These are phyloP conservation scores for Magnusiomyces ingens DNA, from an alignment of 1,139 yeast genomes.

Conservation along the genomic window DNA sequence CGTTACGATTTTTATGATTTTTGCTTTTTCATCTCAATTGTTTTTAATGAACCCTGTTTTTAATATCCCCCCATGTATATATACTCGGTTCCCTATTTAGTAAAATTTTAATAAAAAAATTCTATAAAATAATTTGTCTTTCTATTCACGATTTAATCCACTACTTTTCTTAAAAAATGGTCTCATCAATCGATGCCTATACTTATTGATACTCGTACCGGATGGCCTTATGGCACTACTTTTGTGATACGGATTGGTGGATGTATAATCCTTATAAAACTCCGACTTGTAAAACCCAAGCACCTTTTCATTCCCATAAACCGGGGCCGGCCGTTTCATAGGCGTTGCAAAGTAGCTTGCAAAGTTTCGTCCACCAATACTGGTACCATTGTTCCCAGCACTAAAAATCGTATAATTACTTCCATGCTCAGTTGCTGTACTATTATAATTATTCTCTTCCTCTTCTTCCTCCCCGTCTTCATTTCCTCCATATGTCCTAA, in stretches of 20 bases:
- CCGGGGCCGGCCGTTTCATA: background rate
- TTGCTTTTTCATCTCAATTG: too few relatives aligned
- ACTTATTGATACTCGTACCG: too few relatives aligned
- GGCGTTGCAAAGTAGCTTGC: background rate
- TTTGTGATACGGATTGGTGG: background rate
- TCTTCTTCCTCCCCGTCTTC: background rate
- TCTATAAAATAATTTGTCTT: too few relatives aligned
- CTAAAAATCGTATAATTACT: background rate
- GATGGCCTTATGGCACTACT: too few relatives aligned
- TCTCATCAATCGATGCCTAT: too few relatives aligned
- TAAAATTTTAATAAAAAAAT: too few relatives aligned
- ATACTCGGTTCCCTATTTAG: too few relatives aligned
- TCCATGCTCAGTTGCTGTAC: background rate
- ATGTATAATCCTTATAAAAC: background rate
- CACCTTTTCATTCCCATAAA: background rate
- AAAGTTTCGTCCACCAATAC: background rate
- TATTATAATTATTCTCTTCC: background rate
- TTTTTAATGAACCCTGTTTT: too few relatives aligned
- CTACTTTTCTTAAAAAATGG: too few relatives aligned
- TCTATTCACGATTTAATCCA: too few relatives aligned
- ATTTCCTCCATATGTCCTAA: background rate
- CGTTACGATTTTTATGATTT: too few relatives aligned
- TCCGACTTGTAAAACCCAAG: background rate
- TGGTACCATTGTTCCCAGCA: background rate
- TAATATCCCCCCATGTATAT: too few relatives aligned